phyloP scores from a whole-genome alignment of 257 asterid genomes.

The Solanum rostratum region DNA sequence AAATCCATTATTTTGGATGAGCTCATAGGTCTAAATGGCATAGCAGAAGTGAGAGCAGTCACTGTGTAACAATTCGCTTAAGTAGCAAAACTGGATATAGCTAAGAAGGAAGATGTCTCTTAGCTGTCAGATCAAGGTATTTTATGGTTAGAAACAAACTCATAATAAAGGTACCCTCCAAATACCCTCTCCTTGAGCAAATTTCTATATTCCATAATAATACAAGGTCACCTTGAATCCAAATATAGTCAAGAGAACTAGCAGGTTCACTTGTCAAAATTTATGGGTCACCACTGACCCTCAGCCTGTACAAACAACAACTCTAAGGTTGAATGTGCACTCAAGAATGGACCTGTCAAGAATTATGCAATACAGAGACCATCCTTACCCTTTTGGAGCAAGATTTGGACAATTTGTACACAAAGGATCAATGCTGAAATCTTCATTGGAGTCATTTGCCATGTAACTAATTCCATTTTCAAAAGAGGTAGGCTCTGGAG shows the following conservation, averaged over 20 bases:
- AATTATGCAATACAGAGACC: neutral
- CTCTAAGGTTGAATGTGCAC: neutral
- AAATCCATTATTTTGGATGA: neutral
- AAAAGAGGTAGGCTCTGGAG: constrained; percentile 10
- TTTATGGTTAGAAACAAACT: neutral
- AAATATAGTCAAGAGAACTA: neutral
- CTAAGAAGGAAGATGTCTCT: neutral
- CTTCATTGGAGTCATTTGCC: constrained; percentile 23
- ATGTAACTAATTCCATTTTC: constrained; percentile 20
- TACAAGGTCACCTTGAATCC: neutral
- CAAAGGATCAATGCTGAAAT: constrained; percentile 68
- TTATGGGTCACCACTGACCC: neutral
- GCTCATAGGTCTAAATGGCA: neutral
- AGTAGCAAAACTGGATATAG: neutral
- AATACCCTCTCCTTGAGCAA: neutral
- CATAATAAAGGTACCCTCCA: neutral
- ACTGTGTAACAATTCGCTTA: neutral
- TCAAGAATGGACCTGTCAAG: neutral
- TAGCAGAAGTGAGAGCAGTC: neutral
- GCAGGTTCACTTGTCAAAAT: neutral
- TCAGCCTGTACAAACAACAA: neutral
- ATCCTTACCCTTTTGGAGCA: constrained; percentile 82
- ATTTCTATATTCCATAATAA: neutral
- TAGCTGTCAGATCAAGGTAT: neutral
- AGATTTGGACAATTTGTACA: constrained; percentile 88